These are phyloP conservation scores for Lentinula guzmanii DNA, from an alignment of 768 basidiomycete genomes.

Conservation along the genomic window DNA sequence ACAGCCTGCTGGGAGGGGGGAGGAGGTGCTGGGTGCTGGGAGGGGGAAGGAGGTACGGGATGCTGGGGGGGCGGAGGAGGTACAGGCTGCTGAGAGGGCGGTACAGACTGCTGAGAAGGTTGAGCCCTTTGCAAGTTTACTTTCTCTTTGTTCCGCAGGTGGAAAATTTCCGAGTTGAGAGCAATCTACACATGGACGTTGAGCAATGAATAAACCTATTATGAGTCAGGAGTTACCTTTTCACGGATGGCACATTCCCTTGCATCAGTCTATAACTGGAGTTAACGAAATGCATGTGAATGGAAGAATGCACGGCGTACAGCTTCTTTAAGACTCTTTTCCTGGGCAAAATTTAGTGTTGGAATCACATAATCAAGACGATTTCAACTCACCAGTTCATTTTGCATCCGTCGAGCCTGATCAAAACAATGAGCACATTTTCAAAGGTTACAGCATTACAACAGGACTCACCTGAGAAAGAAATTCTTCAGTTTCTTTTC, in stretches of 20 bases:
- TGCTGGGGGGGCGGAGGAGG: neutral
- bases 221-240: neutral
- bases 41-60: neutral
- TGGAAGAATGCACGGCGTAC: neutral
- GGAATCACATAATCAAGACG: neutral
- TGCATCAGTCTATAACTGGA: neutral
- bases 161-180: neutral
- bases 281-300: neutral
- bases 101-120: neutral
- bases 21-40: neutral
- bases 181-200: neutral
- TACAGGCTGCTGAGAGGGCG: neutral
- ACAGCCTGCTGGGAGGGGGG: too few relatives aligned
- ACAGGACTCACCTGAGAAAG: neutral
- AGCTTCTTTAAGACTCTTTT: neutral
- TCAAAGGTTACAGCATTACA: neutral
- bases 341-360: neutral
- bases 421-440: neutral
- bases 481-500: neutral
- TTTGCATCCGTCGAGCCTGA: neutral
- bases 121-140: neutral
- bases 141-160: neutral
- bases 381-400: neutral
- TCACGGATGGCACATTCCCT: neutral
- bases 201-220: neutral